Base-by-base conservation (phyloP, 768 basidiomycete genomes). In the Pulveroboletus sp. region DNA sequence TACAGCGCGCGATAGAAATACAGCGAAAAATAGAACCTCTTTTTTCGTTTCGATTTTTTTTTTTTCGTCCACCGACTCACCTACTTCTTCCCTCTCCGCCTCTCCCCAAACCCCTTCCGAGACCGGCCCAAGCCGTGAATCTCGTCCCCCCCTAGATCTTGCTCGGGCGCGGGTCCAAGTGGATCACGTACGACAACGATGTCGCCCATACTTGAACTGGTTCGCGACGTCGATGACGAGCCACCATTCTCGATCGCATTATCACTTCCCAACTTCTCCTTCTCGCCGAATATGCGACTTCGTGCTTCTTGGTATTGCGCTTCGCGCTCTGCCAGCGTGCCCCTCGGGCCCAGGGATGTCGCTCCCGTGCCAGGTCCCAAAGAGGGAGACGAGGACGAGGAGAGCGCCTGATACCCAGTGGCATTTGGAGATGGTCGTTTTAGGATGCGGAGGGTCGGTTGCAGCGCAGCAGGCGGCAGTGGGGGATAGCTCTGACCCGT, bases 261-360 rank as follows among this genome's bases (percentile, higher is more conserved):
- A n/a, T n/a, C n/a, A n/a, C 29, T n/a, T 19, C 45, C 29, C 20
- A 6, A 7, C 36, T 42, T 59, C 4, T 55, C 52, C 23, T 59
- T 53, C 16, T 55, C 57, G 4, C 82, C 81, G 52, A 89, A 90
- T 45, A 90, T 89, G 19, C 88, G 76, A 47, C 83, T 80, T 23
- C 88, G 71, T 3, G 88, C 86, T 17, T 81, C 85, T 48, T 83
- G 77, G 63, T 90, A 90, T 46, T 81, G 76, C 16, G 79, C 83
- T 62, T 88, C 86, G 35, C 86, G 78, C 47, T 86, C 83, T 29
- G 80, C 76, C 4, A 86, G 69, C 9, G 71, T 52, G 11, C 63
- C 58, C 35, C 70, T 51, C 20, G 61, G 55, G 14, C 57, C 51
- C 1, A 61, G 53, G 12, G 61, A 50, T 2, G 64, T 20, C 4